phyloP scores from a whole-genome alignment of 768 basidiomycete genomes.

The Podaxis sp. region DNA sequence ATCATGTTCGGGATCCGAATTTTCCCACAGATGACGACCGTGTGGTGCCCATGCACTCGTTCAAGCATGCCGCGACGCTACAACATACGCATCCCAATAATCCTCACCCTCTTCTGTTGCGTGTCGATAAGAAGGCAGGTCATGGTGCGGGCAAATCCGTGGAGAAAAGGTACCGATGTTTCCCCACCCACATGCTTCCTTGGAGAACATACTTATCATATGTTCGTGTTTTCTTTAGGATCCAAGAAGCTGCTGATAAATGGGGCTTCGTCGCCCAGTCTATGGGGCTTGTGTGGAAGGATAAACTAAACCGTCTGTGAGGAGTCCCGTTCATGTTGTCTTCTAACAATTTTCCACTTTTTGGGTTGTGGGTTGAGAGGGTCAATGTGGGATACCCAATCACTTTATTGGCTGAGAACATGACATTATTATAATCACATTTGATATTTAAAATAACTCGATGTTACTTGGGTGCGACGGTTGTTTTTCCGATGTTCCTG shows the following conservation, averaged over 20 bases:
- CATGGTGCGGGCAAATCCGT: constrained; percentile 82
- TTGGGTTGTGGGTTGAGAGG: background rate
- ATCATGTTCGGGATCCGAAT: background rate
- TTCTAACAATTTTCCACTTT: background rate
- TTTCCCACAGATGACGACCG: constrained; percentile 67
- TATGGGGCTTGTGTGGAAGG: constrained; percentile 48
- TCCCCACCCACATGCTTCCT: background rate
- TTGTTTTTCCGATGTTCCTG: background rate
- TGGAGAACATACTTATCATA: background rate
- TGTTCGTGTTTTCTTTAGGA: constrained; percentile 38
- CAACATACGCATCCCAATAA: constrained; percentile 67
- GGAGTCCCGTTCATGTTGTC: background rate
- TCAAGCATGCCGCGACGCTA: constrained; percentile 78
- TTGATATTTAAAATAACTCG: background rate
- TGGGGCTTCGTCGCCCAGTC: constrained; percentile 74
- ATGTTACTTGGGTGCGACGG: background rate
- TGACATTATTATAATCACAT: background rate
- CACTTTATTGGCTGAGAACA: background rate
- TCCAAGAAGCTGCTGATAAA: constrained; percentile 74
- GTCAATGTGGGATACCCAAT: background rate
- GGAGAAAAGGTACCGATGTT: constrained; percentile 49
- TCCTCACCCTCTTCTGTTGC: constrained; percentile 68
- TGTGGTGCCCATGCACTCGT: constrained; percentile 85
- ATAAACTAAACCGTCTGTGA: background rate
- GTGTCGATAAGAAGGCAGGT: constrained; percentile 78